Conservation (phyloP, 495 filamentous ascomycete genomes). For the Penicillium dipodomyicola region DNA sequence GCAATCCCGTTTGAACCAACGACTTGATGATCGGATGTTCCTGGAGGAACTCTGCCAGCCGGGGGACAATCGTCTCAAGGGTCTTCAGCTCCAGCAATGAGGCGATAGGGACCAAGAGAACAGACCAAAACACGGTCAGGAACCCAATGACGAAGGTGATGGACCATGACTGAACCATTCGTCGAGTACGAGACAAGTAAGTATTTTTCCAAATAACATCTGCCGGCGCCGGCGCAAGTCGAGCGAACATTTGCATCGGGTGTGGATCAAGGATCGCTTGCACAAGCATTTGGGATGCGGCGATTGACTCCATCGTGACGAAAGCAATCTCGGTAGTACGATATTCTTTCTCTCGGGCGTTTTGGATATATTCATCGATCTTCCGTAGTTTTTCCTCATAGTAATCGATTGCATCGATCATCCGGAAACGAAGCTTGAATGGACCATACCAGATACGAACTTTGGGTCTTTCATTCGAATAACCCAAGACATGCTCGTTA, state of each 20-base stretch:
- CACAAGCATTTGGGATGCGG: slow-evolving; percentile 89
- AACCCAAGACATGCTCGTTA: slow-evolving; percentile 36
- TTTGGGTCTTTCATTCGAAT: slow-evolving; percentile 58
- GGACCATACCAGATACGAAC: slow-evolving; percentile 77
- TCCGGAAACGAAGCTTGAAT: slow-evolving; percentile 66
- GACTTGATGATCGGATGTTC: slow-evolving; percentile 65
- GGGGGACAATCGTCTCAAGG: slow-evolving; percentile 68
- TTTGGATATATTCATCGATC: slow-evolving; percentile 72
- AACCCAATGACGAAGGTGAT: slow-evolving; percentile 79
- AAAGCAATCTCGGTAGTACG: slow-evolving; percentile 80
- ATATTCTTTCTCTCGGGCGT: slow-evolving; percentile 72
- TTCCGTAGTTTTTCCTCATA: slow-evolving; percentile 82
- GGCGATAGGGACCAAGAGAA: slow-evolving; percentile 78
- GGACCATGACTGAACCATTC: slow-evolving; percentile 73
- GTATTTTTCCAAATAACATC: slow-evolving; percentile 94
- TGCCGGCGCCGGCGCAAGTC: slow-evolving; percentile 79
- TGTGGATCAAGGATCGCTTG: slow-evolving; percentile 89
- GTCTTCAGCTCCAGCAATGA: slow-evolving; percentile 72
- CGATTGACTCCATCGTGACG: slow-evolving; percentile 94
- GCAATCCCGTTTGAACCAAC: slow-evolving; percentile 82
- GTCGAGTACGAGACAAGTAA: slow-evolving; percentile 70
- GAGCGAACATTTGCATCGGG: slow-evolving; percentile 79
- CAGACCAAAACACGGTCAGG: slow-evolving; percentile 85
- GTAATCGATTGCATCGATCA: slow-evolving; percentile 88
- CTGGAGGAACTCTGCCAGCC: slow-evolving; percentile 65